Conservation (phyloP, 2,329 filamentous ascomycete species). For the Phialocephala subalpina region DNA sequence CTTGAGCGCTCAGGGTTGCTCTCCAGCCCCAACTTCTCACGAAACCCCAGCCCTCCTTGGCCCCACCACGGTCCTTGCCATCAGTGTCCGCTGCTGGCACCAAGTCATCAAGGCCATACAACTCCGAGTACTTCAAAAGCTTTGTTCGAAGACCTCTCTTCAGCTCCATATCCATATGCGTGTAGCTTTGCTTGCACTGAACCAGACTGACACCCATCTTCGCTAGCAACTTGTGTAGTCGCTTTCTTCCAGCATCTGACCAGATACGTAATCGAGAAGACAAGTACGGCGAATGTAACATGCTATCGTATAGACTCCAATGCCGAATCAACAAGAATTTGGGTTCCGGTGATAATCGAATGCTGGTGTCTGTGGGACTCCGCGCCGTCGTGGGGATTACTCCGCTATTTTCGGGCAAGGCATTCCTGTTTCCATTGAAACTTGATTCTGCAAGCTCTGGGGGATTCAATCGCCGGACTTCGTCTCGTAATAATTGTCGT, state of each 20-base stretch:
- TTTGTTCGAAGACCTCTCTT: constrained; percentile 88
- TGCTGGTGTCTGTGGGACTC: constrained; percentile 90
- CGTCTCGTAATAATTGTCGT: constrained; percentile 86
- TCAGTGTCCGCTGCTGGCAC: constrained; percentile 82
- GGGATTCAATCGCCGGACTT: constrained; percentile 92
- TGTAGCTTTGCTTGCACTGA: constrained; percentile 95
- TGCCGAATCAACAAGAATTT: constrained; percentile 92
- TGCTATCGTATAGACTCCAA: constrained; percentile 98
- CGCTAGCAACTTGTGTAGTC: constrained; percentile 90
- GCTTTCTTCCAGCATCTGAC: constrained; percentile 87
- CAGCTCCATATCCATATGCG: constrained; percentile 97
- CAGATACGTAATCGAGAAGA: constrained; percentile 92
- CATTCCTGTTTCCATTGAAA: constrained; percentile 64
- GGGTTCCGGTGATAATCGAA: constrained; percentile 91
- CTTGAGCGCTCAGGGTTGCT: constrained; percentile 89
- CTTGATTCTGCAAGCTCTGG: constrained; percentile 65
- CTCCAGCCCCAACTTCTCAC: constrained; percentile 98
- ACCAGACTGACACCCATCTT: constrained; percentile 97
- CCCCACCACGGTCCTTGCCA: constrained; percentile 71
- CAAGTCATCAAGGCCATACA: constrained; percentile 93
- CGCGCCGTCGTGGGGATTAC: constrained; percentile 88
- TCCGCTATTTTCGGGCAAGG: constrained; percentile 73
- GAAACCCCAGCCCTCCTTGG: constrained; percentile 95
- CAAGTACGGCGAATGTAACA: constrained; percentile 96
- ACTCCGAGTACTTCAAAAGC: constrained; percentile 87